Base-by-base conservation (phyloP, 345 rosid species). In the Acer saccharum region DNA sequence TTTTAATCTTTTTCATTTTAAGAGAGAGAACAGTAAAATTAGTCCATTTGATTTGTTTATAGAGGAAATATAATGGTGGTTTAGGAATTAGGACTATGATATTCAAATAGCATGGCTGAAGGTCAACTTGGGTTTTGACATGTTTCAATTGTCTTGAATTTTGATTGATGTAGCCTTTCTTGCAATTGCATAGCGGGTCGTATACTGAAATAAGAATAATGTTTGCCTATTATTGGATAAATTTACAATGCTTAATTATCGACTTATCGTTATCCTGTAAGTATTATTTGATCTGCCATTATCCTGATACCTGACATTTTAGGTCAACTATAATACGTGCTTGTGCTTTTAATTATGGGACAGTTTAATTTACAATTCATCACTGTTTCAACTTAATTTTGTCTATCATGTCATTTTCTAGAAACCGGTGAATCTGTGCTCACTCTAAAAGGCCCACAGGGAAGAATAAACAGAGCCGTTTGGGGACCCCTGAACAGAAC, bases 401-500 rank as follows among this genome's bases (percentile, higher is more conserved):
- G 18, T 39, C 27, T 1, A 27, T 41, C 0, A n/a, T 46, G 25
- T 63, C 25, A 17, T 81, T 71, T 20, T 78, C 77, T 87, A 96
- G 99, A 94, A 88, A 65, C 55, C 65, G 85, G 79, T 62, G 97
- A 96, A 9, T 94, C 99, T 32, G 86, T 83, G 52, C 91, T 89
- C 11, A 72, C 89, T 67, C 76, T 96, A 75, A 83, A 83, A 78
- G 97, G 89, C 14, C 93, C 91, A 23, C 93, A 90, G 46, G 97
- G 97, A 74, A 91, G 94, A 86, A 92, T 94, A 16, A 92, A 89
- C 58, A 87, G 98, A 83, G 98, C 99, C 70, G 91, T 94, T 68
- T 96, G 99, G 99, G 99, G 99, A 18, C 97, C 97, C 0, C 75
- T 96, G 65, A 92, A 96, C 82, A 80, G 69, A 77, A 94, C 97